Conservation (phyloP, 2,329 filamentous ascomycete species). For the Cryoendolithus antarcticus region DNA sequence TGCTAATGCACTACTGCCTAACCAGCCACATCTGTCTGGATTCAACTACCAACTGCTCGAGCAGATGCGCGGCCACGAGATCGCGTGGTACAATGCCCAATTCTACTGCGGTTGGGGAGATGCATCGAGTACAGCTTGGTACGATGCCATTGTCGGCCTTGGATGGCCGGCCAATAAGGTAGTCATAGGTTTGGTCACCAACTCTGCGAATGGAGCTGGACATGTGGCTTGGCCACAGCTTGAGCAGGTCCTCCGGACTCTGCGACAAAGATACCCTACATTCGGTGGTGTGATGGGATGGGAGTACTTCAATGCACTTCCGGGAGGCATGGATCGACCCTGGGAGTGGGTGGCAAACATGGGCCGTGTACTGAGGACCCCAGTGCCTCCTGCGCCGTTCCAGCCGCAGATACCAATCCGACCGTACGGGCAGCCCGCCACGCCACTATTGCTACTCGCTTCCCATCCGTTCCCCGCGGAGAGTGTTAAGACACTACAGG, state of each 20-base stretch:
- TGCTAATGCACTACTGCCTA: constrained; percentile 55
- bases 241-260: constrained; percentile 41
- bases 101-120: constrained; percentile 89
- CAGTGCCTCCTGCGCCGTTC: constrained; percentile 13
- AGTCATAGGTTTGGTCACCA: constrained; percentile 71
- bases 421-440: constrained; percentile 15
- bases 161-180: constrained; percentile 65
- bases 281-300: constrained; percentile 90
- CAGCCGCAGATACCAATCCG: constrained; percentile 20
- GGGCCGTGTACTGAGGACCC: constrained; percentile 32
- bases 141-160: constrained; percentile 41
- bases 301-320: constrained; percentile 82
- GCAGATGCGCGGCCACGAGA: constrained; percentile 48
- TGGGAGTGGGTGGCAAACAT: constrained; percentile 71
- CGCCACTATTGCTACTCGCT: constrained; percentile 18
- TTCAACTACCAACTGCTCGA: constrained; percentile 72
- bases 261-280: constrained; percentile 48
- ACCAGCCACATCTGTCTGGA: constrained; percentile 55
- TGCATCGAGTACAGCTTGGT: constrained; percentile 39
- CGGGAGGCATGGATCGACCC: constrained; percentile 48
- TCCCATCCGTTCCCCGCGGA: constrained; percentile 30
- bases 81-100: constrained; percentile 81
- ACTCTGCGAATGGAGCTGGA: constrained; percentile 58
- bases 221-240: constrained; percentile 46
- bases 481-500: constrained; percentile 29